Base-by-base conservation (phyloP, 2,329 filamentous ascomycete genomes). In the Macroventuria anomochaeta region DNA sequence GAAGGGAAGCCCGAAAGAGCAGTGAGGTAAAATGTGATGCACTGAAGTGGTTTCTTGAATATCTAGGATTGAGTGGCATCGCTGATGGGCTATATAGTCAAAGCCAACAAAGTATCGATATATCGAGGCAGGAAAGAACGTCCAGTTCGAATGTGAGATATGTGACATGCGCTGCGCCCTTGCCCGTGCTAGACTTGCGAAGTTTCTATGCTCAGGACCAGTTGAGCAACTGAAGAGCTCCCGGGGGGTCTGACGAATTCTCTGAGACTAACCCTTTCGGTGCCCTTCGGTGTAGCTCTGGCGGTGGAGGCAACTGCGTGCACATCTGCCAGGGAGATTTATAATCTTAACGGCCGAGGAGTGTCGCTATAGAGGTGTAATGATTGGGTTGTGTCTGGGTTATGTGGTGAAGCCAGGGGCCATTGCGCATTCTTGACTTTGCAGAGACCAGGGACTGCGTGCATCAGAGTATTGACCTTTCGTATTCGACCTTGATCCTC, bases 401-500 rank as follows among this genome's bases (percentile, higher is more conserved):
- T n/a, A n/a, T 39, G 7, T n/a, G 2, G 15, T n/a, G 23, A 15
- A 17, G 21, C 8, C 5, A 39, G 8, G 23, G 15, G 7, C 18
- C 4, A 25, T 40, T 20, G 25, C 13, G 3, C 15, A 29, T 2
- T 18, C 11, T 18, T 15, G 25, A 13, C 28, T 2, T 25, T 29
- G 36, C 28, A 32, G 36, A 23, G 17, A 34, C 28, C 11, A 18
- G 18, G 7, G 26, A 37, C 10, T 42, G 26, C 10, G 28, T 32
- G 28, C 6, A 12, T 53, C 39, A 54, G 18, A 54, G 25, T 31
- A 38, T 39, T 21, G 46, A 31, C 10, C 34, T 34, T 25, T 49
- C 44, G 34, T 33, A 41, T 26, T 54, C 51, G 11, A 54, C 10
- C 15, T 54, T 54, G 23, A 54, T 46, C 26, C 17, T 50, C 7